Evolutionary conservation across 2,329 filamentous ascomycete species (phyloP).

Genomic region (Ascochyta pisi): DNA sequence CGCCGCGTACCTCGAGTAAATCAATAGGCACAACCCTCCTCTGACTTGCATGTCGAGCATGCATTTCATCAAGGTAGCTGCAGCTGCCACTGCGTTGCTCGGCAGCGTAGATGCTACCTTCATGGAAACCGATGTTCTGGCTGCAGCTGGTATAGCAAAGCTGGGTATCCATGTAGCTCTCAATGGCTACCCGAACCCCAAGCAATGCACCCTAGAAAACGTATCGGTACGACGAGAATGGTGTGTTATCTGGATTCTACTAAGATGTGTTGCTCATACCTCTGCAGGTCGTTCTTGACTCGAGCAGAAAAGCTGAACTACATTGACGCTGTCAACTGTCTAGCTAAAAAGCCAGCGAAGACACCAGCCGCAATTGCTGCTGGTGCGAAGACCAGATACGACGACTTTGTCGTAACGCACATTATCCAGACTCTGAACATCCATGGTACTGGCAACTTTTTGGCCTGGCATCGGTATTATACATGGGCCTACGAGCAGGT

Average conservation of each 20-base stretch:
- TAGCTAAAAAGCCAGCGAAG: conserved; percentile 30
- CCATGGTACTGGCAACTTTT: conserved; percentile 36
- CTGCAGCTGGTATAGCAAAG: conserved; percentile 44
- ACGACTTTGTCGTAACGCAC: conserved; percentile 44
- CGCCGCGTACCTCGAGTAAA: no score
- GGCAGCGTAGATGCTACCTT: neutral
- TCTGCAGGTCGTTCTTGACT: conserved; percentile 26
- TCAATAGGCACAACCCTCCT: no score
- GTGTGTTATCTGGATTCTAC: conserved; percentile 28
- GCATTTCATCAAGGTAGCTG: neutral
- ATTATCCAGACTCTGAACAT: conserved; percentile 40
- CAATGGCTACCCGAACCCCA: conserved; percentile 33
- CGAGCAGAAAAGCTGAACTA: conserved; percentile 33
- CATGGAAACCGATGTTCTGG: conserved; percentile 43
- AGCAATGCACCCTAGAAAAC: conserved; percentile 48
- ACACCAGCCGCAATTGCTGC: conserved; percentile 32
- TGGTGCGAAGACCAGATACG: conserved; percentile 40
- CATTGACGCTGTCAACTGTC: conserved; percentile 43
- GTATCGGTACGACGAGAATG: conserved; percentile 54
- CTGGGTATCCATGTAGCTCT: conserved; percentile 36
- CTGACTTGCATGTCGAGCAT: no score
- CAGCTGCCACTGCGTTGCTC: neutral
- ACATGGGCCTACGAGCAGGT: conserved; percentile 23
- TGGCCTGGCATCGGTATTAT: conserved; percentile 28
- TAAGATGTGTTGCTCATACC: no score